Conservation (phyloP, 176 grass and related monocot species). For the Microstegium vimineum region DNA sequence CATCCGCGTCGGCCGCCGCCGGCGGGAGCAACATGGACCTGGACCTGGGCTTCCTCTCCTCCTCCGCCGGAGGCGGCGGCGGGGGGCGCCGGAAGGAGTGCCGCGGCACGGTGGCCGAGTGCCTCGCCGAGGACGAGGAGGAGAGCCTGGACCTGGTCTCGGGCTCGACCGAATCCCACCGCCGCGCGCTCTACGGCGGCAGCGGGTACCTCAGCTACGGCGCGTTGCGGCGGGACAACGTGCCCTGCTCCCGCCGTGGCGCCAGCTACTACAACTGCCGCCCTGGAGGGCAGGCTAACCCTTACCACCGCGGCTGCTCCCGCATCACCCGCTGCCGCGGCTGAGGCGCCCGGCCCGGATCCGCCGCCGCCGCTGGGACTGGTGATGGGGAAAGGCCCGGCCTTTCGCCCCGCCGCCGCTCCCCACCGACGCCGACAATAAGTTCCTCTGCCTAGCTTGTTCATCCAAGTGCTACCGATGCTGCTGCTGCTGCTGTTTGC, state of each 20-base stretch:
- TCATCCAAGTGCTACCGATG: too few relatives aligned
- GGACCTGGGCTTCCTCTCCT: slow-evolving; percentile 30
- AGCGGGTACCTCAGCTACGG: slow-evolving; percentile 81
- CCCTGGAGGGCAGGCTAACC: slow-evolving; percentile 59
- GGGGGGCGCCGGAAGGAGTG: slow-evolving; percentile 19
- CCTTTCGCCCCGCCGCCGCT: too few relatives aligned
- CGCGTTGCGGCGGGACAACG: slow-evolving; percentile 52
- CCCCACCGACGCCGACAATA: neutral
- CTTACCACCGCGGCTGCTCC: slow-evolving; percentile 77
- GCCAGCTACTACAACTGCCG: slow-evolving; percentile 91
- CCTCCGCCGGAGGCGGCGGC: too few relatives aligned
- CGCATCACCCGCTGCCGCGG: slow-evolving; percentile 75
- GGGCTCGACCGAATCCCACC: slow-evolving; percentile 12
- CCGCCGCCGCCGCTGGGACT: too few relatives aligned
- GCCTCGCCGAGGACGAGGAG: slow-evolving; percentile 24
- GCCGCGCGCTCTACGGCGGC: slow-evolving; percentile 38
- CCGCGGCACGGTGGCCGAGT: too few relatives aligned
- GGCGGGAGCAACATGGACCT: slow-evolving; percentile 17
- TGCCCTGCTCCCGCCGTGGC: slow-evolving; percentile 68
- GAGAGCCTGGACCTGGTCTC: slow-evolving; percentile 4
- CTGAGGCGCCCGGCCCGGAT: slow-evolving; percentile 21
- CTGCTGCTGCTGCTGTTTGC: neutral
- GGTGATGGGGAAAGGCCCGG: too few relatives aligned
- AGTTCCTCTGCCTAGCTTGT: neutral
- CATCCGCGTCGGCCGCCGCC: too few relatives aligned